Evolutionary conservation across 2,329 filamentous ascomycete genomes (phyloP).

Genomic region (Colletotrichum sp.): DNA sequence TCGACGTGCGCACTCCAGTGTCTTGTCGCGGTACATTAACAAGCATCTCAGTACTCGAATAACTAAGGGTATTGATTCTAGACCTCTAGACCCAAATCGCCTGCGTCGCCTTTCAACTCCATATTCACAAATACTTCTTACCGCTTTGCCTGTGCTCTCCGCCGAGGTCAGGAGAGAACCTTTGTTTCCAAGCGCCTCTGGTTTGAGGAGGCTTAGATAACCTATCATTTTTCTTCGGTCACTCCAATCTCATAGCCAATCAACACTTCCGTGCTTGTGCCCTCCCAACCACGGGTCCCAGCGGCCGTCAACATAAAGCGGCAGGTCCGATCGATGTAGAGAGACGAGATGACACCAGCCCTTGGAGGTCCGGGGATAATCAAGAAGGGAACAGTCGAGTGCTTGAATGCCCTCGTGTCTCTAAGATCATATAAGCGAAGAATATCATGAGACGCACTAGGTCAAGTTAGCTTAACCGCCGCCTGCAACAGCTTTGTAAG

Average conservation of each 20-base stretch:
- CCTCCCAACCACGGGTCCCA: conserved; percentile 95
- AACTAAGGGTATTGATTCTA: neutral
- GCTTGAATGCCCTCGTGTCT: conserved; percentile 67
- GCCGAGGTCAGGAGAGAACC: neutral
- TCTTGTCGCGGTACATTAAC: neutral
- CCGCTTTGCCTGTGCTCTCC: neutral
- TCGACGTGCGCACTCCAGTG: neutral
- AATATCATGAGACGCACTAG: conserved; percentile 91
- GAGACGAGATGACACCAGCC: conserved; percentile 84
- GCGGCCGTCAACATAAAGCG: conserved; percentile 91
- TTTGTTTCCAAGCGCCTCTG: neutral
- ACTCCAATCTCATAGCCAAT: conserved; percentile 88
- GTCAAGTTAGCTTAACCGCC: neutral
- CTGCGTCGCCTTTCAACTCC: neutral
- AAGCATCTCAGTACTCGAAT: neutral
- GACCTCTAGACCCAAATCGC: neutral
- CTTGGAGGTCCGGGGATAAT: conserved; percentile 87
- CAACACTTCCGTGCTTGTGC: conserved; percentile 84
- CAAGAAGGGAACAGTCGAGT: conserved; percentile 89
- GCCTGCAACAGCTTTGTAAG: neutral
- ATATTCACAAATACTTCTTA: neutral
- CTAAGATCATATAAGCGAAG: conserved; percentile 89
- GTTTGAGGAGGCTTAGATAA: neutral
- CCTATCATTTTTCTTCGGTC: conserved; percentile 14
- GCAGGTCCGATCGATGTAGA: conserved; percentile 88